Evolutionary conservation across 352 stramenopile species (phyloP).

Genomic region (Globisporangium paddicum): DNA sequence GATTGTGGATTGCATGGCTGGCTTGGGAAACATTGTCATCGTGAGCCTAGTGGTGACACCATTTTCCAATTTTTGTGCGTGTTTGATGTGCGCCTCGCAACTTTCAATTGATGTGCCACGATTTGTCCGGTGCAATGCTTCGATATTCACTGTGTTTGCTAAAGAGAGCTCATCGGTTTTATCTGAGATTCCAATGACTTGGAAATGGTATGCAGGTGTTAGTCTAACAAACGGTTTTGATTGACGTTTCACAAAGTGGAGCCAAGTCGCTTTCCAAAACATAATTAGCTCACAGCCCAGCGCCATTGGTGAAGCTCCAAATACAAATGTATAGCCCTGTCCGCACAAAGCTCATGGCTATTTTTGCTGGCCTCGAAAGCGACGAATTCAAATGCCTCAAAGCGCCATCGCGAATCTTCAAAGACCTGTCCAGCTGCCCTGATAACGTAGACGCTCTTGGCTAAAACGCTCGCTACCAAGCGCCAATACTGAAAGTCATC

Average conservation of each 20-base stretch:
- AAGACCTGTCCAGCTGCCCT: slow-evolving; percentile 1
- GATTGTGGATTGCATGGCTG: background rate
- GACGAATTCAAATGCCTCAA: too few relatives aligned
- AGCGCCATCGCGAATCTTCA: slow-evolving; percentile 16
- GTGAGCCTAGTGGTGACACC: background rate
- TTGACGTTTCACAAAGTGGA: background rate
- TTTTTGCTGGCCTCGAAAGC: too few relatives aligned
- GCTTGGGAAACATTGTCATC: background rate
- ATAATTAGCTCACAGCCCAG: background rate
- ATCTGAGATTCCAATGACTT: background rate
- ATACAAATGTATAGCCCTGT: background rate
- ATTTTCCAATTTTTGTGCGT: background rate
- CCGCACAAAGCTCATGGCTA: background rate
- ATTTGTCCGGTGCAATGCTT: background rate
- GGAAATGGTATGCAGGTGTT: background rate
- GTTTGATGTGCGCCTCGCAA: background rate
- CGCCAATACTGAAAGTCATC: background rate
- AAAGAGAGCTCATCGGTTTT: background rate
- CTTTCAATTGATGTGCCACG: background rate
- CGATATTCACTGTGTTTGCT: background rate
- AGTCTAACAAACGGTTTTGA: background rate
- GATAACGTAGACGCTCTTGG: slow-evolving; percentile 14
- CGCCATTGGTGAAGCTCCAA: background rate
- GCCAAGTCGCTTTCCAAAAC: background rate
- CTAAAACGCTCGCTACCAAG: background rate